A percentile compares a stretch with the other conserved stretches of the same genome.
Conservation (phyloP, 441 rosid genomes). For the Erysimum cheiri region DNA sequence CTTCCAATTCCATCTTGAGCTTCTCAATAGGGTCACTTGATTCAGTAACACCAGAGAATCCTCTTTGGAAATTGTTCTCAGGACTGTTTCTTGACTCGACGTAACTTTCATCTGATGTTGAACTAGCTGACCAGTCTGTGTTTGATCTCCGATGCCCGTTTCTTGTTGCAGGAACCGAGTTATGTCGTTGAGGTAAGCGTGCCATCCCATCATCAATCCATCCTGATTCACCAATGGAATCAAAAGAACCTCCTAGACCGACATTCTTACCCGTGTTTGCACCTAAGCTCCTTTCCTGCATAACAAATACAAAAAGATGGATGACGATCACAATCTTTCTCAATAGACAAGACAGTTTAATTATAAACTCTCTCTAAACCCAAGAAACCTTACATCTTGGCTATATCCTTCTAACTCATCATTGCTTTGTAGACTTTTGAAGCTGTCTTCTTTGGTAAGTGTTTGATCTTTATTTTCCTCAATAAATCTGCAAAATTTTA, state of each 20-base stretch:
- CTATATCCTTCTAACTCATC: slow-evolving; percentile 49
- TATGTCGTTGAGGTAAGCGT: slow-evolving; percentile 51
- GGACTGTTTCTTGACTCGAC: slow-evolving; percentile 54
- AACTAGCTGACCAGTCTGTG: slow-evolving; percentile 89
- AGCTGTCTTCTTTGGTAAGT: slow-evolving; percentile 55
- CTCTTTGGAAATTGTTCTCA: slow-evolving; percentile 52
- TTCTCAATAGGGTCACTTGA: slow-evolving; percentile 51
- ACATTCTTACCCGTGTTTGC: slow-evolving; percentile 39
- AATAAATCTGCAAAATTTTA: slow-evolving; percentile 51
- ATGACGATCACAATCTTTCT: slow-evolving; percentile 16
- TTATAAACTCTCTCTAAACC: slow-evolving; percentile 39
- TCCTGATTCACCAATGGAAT: slow-evolving; percentile 45
- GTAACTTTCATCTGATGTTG: slow-evolving; percentile 76
- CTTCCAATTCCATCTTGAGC: slow-evolving; percentile 55
- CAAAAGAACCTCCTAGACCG: slow-evolving; percentile 45
- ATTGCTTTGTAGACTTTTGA: slow-evolving; percentile 54
- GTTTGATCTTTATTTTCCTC: slow-evolving; percentile 59
- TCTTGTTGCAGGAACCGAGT: slow-evolving; percentile 55
- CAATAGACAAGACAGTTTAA: slow-evolving; percentile 10
- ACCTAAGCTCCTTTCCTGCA: slow-evolving; percentile 54
- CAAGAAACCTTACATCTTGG: slow-evolving; percentile 60
- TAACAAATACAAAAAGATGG: slow-evolving; percentile 20
- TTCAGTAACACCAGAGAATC: slow-evolving; percentile 40
- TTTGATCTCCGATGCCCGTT: slow-evolving; percentile 59
- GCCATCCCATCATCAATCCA: slow-evolving; percentile 47